Base-by-base conservation (phyloP, 2,329 filamentous ascomycete species). In the Arthrobotrys conoides region DNA sequence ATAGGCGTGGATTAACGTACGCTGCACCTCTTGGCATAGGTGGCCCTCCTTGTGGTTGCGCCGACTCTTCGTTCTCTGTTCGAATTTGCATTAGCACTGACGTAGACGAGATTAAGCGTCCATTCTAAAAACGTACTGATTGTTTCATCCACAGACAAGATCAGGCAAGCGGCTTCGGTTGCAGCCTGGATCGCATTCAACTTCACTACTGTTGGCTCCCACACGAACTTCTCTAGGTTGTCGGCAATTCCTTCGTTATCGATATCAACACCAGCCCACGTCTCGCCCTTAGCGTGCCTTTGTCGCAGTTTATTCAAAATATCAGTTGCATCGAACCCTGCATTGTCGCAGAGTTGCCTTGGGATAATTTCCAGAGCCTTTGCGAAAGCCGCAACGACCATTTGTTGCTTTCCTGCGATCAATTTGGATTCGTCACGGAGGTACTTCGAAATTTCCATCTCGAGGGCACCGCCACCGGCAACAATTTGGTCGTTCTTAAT, bases 311-410 rank as follows among this genome's bases (percentile, higher is more conserved):
- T 91, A 88, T 98, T 99, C 80, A 99, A 90, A 81, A 99, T 97
- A 83, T 99, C 96, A 65, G 96, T 99, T 27, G 96, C 94, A 84
- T 99, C 96, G 84, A 99, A 98, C 80, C 96, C 96, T 71, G 96
- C 96, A 83, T 99, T 99, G 87, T 99, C 96, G 87, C 96, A 99
- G 78, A 99, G 88, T 86, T 98, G 96, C 83, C 96, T 91, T 22
- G 96, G 96, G 82, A 99, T 96, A 78, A 98, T 91, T 87, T 99
- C 96, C 70, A 99, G 89, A 0, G 96, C 96, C 87, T 97, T 97
- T 82, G 96, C 96, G 82, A 98, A 98, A 4, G 93, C 92, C 87
- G 98, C 98, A 88, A 99, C 96, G 83, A 99, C 94, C 71, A 93
- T 90, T 86, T 99, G 96, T 85, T 98, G 95, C 88, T 98, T 98